phyloP scores from a whole-genome alignment of 129 eudicot genomes.

The Flaveria bidentis region DNA sequence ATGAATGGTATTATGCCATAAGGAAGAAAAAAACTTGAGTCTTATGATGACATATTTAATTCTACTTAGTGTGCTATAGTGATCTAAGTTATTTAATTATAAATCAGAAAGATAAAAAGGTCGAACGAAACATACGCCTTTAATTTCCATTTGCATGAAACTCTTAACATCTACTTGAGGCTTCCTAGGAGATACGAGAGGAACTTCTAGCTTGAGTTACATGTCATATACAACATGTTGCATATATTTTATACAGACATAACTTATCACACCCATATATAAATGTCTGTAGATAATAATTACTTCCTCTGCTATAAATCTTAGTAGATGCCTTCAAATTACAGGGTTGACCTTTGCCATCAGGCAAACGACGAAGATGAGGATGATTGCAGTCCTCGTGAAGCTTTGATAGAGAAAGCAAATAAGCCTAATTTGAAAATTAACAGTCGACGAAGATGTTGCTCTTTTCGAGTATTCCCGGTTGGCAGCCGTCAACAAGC shows the following conservation, averaged over 20 bases:
- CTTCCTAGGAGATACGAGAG: background rate
- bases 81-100: background rate
- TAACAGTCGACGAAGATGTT: constrained; percentile 55
- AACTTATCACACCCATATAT: background rate
- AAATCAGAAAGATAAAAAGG: background rate
- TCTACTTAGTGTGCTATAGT: background rate
- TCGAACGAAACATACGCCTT: background rate
- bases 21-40: background rate
- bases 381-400: constrained; percentile 68
- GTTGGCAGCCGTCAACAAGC: constrained; percentile 82
- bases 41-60: background rate
- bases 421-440: constrained; percentile 40
- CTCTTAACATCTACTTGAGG: constrained; percentile 5
- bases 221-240: constrained; percentile 3
- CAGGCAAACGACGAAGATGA: constrained; percentile 86
- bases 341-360: constrained; percentile 96
- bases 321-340: background rate
- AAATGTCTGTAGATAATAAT: background rate
- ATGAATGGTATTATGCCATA: background rate
- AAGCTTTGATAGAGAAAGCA: constrained; percentile 63
- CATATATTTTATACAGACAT: background rate
- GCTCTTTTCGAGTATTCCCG: constrained; percentile 50
- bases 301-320: background rate
- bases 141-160: constrained; percentile 2
- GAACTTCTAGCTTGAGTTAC: background rate